These are phyloP conservation scores for Chlamydomonas sp. DNA, from an alignment of 139 green algal genomes.

Conservation along the genomic window DNA sequence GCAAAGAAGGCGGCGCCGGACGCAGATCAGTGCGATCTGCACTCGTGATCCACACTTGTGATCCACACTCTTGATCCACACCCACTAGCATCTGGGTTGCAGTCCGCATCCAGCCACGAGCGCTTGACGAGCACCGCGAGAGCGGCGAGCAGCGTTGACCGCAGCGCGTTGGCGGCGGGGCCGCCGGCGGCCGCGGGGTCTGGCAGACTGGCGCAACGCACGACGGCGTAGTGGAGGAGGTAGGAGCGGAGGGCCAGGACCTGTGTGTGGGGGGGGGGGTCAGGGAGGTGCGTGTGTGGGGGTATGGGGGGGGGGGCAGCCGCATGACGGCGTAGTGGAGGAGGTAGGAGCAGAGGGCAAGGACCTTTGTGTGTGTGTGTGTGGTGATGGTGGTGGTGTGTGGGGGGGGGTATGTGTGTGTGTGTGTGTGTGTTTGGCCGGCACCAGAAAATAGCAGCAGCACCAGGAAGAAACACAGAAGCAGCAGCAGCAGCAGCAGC, in stretches of 20 bases:
- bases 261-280: no score
- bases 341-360: conserved; percentile 10
- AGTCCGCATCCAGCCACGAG: conserved; percentile 2
- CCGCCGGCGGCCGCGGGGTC: neutral
- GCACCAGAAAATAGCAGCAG: no score
- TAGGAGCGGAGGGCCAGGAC: conserved; percentile 5
- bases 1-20: conserved; percentile 3
- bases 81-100: neutral
- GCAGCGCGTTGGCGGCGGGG: neutral
- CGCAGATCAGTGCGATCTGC: neutral
- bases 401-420: neutral
- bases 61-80: neutral
- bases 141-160: conserved; percentile 6
- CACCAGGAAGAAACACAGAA: no score
- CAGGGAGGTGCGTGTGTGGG: no score
- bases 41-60: neutral
- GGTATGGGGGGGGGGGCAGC: neutral
- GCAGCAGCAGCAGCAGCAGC: no score
- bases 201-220: neutral
- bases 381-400: no score
- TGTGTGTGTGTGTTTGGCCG: no score
- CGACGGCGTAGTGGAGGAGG: conserved; percentile 9
- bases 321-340: conserved; percentile 3
- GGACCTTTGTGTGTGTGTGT: no score
- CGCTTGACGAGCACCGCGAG: conserved; percentile 13